Conservation (phyloP, 805 yeast species). For the Wickerhamomyces tratensis region DNA sequence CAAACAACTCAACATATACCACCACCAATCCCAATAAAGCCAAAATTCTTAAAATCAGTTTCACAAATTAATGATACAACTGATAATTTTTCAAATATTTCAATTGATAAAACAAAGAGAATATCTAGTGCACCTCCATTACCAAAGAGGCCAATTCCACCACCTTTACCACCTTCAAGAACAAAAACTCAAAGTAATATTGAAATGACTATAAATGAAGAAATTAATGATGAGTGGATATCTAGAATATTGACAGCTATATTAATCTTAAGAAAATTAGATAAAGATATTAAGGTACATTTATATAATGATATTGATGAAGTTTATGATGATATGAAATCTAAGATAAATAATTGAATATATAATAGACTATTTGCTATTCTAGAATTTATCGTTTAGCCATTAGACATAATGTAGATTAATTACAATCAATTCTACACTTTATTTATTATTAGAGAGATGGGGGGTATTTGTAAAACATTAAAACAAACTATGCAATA, state of each 20-base stretch:
- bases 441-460: too few species aligned
- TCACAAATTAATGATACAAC: neutral
- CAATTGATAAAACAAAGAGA: neutral
- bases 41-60: conserved; percentile 8
- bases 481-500: too few species aligned
- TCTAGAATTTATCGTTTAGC: too few species aligned
- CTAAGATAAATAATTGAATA: neutral
- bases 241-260: conserved; percentile 29
- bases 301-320: conserved; percentile 15
- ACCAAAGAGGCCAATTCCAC: conserved; percentile 19
- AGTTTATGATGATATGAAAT: conserved; percentile 15
- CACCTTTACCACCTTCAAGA: conserved; percentile 24
- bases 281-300: conserved; percentile 7
- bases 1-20: conserved; percentile 1
- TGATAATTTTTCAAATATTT: conserved; percentile 1
- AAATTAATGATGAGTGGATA: conserved; percentile 47
- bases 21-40: conserved; percentile 18
- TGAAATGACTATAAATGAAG: conserved; percentile 26
- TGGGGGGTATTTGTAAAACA: too few species aligned
- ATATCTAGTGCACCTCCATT: conserved; percentile 12
- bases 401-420: too few species aligned
- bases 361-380: too few species aligned
- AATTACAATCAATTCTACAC: too few species aligned
- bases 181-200: conserved; percentile 1
- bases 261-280: conserved; percentile 10